Evolutionary conservation across 2,329 filamentous ascomycete species (phyloP).

Genomic region (Cercospora sp.): DNA sequence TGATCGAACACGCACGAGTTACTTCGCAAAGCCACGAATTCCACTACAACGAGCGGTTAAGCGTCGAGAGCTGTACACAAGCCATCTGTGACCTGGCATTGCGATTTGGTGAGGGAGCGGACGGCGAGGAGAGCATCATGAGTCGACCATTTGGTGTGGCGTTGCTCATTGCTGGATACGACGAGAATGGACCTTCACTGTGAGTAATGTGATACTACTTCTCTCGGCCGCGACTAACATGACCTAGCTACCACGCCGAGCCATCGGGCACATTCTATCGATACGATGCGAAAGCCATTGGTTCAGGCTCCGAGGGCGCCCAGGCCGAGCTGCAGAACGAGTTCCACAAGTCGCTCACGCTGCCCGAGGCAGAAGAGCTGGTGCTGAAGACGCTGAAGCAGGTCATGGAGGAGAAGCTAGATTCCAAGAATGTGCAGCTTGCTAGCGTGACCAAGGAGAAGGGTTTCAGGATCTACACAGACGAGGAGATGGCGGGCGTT

Average conservation of each 20-base stretch:
- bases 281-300: conserved; percentile 98
- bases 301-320: conserved; percentile 93
- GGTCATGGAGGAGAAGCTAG: conserved; percentile 99
- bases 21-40: conserved; percentile 97
- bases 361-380: conserved; percentile 88
- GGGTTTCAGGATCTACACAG: conserved; percentile 97
- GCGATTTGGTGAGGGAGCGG: conserved; percentile 91
- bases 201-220: conserved; percentile 42
- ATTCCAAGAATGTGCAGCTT: conserved; percentile 97
- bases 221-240: conserved; percentile 14
- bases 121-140: conserved; percentile 83
- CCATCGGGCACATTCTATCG: conserved; percentile 98
- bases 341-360: conserved; percentile 95
- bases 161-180: conserved; percentile 91
- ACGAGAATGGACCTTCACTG: conserved; percentile 94
- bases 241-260: conserved; percentile 84
- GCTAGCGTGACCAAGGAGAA: conserved; percentile 97
- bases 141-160: conserved; percentile 95
- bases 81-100: conserved; percentile 97
- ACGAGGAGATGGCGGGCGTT: conserved; percentile 93
- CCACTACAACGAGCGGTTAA: conserved; percentile 93
- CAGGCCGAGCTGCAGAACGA: conserved; percentile 98
- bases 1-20: conserved; percentile 95
- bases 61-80: conserved; percentile 97
- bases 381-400: conserved; percentile 98